Conservation (phyloP, 495 filamentous ascomycete genomes). For the Monascus purpureus region DNA sequence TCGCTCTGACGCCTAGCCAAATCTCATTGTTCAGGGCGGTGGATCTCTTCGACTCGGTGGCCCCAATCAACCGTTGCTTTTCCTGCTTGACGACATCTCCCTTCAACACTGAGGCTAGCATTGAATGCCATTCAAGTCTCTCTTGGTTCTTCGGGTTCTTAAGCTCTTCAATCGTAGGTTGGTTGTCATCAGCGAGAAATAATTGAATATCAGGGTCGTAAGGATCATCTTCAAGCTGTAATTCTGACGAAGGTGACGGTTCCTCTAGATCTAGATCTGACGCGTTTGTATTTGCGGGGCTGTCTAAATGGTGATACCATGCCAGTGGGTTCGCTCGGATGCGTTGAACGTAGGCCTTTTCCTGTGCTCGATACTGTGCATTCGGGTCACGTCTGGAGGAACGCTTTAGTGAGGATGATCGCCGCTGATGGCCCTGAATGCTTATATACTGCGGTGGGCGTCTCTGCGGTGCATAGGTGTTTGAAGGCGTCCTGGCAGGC, state of each 20-base stretch:
- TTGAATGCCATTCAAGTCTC: constrained; percentile 92
- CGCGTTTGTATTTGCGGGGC: constrained; percentile 48
- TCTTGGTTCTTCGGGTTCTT: constrained; percentile 81
- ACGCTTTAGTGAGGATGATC: constrained; percentile 40
- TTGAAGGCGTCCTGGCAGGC: constrained; percentile 52
- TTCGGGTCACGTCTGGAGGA: constrained; percentile 49
- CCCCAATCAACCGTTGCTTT: constrained; percentile 84
- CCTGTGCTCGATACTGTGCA: constrained; percentile 69
- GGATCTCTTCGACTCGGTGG: constrained; percentile 60
- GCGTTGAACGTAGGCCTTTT: constrained; percentile 68
- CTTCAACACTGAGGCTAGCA: constrained; percentile 89
- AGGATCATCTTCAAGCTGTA: constrained; percentile 63
- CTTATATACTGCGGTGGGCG: constrained; percentile 49
- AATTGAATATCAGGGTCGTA: constrained; percentile 91
- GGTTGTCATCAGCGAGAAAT: constrained; percentile 72
- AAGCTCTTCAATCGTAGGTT: constrained; percentile 78
- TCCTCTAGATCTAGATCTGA: constrained; percentile 80
- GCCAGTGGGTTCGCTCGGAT: constrained; percentile 56
- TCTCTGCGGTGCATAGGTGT: constrained; percentile 63
- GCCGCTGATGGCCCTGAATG: constrained; percentile 33
- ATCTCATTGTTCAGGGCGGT: constrained; percentile 65
- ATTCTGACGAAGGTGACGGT: constrained; percentile 72
- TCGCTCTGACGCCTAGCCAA: constrained; percentile 78
- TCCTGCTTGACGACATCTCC: constrained; percentile 96
- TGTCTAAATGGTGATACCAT: constrained; percentile 56